Evolutionary conservation across 148 eudicot species (phyloP).

Genomic region (Diospyros lotus): DNA sequence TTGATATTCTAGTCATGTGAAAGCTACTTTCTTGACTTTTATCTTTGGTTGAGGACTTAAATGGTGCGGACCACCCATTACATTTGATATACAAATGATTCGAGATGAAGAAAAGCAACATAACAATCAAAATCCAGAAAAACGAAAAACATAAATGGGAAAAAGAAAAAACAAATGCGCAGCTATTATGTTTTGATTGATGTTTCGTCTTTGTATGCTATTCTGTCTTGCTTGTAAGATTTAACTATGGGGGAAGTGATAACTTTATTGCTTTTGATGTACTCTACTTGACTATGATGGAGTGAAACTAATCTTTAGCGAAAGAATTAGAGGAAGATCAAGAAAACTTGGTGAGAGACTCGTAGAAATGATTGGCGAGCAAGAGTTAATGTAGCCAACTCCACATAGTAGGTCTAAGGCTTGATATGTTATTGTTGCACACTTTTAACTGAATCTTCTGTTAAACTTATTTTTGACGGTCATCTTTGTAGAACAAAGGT

Average conservation of each 20-base stretch:
- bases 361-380: conserved; percentile 14
- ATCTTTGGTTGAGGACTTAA: neutral
- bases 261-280: too few species aligned
- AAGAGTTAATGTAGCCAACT: conserved; percentile 43
- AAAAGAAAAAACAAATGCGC: too few species aligned
- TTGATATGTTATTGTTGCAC: conserved; percentile 43
- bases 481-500: neutral
- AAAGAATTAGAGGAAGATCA: too few species aligned
- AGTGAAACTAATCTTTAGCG: too few species aligned
- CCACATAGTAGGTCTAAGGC: too few species aligned
- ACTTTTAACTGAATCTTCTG: conserved; percentile 39
- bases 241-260: too few species aligned
- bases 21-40: neutral
- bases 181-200: too few species aligned
- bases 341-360: too few species aligned
- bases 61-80: neutral
- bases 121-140: neutral
- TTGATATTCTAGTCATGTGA: neutral
- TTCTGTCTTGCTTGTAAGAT: too few species aligned
- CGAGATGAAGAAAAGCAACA: neutral
- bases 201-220: too few species aligned
- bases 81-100: neutral
- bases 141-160: neutral
- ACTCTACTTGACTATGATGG: too few species aligned
- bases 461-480: conserved; percentile 49